Base-by-base conservation (phyloP, 2,329 filamentous ascomycete species). In the Penicillium aurantiogriseum region DNA sequence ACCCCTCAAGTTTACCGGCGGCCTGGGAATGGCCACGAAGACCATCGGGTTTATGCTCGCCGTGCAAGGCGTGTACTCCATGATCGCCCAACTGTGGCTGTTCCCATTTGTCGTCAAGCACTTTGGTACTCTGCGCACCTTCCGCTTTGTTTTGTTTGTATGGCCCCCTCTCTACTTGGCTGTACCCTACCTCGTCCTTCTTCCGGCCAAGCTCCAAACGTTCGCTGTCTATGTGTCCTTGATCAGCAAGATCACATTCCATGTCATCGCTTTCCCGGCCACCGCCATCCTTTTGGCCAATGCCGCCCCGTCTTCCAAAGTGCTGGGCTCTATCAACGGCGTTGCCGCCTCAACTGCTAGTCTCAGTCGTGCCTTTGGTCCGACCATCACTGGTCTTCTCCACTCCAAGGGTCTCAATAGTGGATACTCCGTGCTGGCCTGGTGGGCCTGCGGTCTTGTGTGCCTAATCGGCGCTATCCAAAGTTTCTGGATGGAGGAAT, bases 311-410 rank as follows among this genome's bases (percentile, higher is more conserved):
- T 92, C 88, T 8, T 88, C 89, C 55, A 84, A 90, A 49, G 89
- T 95, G 1, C 85, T 97, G 2, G 94, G 94, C 3, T 92, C 90
- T 0, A 89, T 99, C 74, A 97, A 97, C 68, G 94, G 94, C 19
- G 88, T 92, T 13, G 92, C 92, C 0, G 92, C 92, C 31, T 96
- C 92, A 2, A 92, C 91, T 2, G 94, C 94, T 4, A 96, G 92
- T 71, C 79, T 97, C 45, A 92, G 88, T 72, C 85, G 94, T 54
- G 92, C 92, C 0, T 88, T 97, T 60, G 93, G 93, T 0, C 94
- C 94, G 2, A 92, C 91, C 0, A 79, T 97, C 3, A 95, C 92
- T 3, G 94, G 94, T 2, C 79, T 92, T 29, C 82, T 97, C 25
- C 95, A 96, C 75, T 85, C 91, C 5, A 80, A 88, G 51, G 94